Base-by-base conservation (phyloP, 2,329 filamentous ascomycete genomes). In the Ophiostoma novo-ulmi region DNA sequence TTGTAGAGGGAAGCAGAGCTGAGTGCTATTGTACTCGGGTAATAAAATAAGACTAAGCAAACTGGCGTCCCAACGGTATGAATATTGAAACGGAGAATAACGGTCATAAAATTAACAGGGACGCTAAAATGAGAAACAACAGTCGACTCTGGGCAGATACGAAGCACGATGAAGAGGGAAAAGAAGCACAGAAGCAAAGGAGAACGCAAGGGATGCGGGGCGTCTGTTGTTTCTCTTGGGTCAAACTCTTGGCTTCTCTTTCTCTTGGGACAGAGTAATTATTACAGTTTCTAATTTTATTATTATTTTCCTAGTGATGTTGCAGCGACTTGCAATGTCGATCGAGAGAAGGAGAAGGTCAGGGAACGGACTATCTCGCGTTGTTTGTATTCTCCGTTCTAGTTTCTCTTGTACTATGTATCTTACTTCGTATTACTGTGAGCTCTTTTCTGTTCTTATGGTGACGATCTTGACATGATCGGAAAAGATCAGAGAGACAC, bases 311-410 rank as follows among this genome's bases (percentile, higher is more conserved):
- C 13, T 26, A 63, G 26, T 35, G n/a, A 20, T 14, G 14, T 63
- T 35, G 58, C 22, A 31, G 58, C 3, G 31, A 4, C 31, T 52
- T 52, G 44, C 44, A 35, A 14, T 63, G 26, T 17, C 5, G 58
- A 63, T 63, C 58, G 58, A 63, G 26, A 13, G 22, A 8, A 11
- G 52, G 52, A 17, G 20, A 11, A 22, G 48, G n/a, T 22, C 20
- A 17, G 44, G 26, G 26, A 31, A 20, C 58, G 58, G 58, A 35
- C 26, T 58, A 35, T 58, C 8, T 17, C 13, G 58, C 26, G 5
- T 63, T 63, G 22, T 14, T 63, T 63, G 58, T 14, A 35, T 63
- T 63, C 58, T 35, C 58, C 58, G 58, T 63, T 14, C 13, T 35
- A 26, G 26, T 5, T 58, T 58, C 14, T 20, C 3, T 20, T 0